Evolutionary conservation across 352 stramenopile genomes (phyloP).

Genomic region (Plasmopara halstedii): DNA sequence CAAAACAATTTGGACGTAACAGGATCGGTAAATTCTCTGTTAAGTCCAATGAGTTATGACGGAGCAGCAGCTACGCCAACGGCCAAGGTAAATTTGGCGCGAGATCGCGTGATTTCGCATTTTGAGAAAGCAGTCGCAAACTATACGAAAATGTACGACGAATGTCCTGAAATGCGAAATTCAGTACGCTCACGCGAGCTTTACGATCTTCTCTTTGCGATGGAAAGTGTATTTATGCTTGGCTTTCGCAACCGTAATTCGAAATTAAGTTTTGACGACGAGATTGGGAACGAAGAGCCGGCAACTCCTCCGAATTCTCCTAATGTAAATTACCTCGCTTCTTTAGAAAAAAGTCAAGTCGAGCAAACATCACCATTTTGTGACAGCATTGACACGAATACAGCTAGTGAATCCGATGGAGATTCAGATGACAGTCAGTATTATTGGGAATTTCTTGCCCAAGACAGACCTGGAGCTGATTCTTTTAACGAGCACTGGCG

Average conservation of each 20-base stretch:
- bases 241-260: slow-evolving; percentile 33
- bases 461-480: slow-evolving; percentile 37
- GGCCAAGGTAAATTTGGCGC: slow-evolving; percentile 14
- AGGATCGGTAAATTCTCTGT: slow-evolving; percentile 17
- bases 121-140: slow-evolving; percentile 50
- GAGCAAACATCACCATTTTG: slow-evolving; percentile 11
- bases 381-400: slow-evolving; percentile 16
- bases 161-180: slow-evolving; percentile 54
- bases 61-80: slow-evolving; percentile 6
- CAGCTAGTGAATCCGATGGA: slow-evolving; percentile 14
- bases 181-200: slow-evolving; percentile 58
- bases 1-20: slow-evolving; percentile 9
- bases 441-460: slow-evolving; percentile 68
- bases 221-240: slow-evolving; percentile 67
- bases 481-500: slow-evolving; percentile 49
- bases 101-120: slow-evolving; percentile 43
- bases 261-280: slow-evolving; percentile 14
- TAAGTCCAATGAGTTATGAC: slow-evolving; percentile 17
- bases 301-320: slow-evolving; percentile 21
- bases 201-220: slow-evolving; percentile 55
- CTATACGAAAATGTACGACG: slow-evolving; percentile 54
- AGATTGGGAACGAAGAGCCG: slow-evolving; percentile 9
- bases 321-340: slow-evolving; percentile 10
- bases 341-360: slow-evolving; percentile 6
- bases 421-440: slow-evolving; percentile 26